Conservation (phyloP, 2,329 filamentous ascomycete genomes). For the Knufia fluminis region DNA sequence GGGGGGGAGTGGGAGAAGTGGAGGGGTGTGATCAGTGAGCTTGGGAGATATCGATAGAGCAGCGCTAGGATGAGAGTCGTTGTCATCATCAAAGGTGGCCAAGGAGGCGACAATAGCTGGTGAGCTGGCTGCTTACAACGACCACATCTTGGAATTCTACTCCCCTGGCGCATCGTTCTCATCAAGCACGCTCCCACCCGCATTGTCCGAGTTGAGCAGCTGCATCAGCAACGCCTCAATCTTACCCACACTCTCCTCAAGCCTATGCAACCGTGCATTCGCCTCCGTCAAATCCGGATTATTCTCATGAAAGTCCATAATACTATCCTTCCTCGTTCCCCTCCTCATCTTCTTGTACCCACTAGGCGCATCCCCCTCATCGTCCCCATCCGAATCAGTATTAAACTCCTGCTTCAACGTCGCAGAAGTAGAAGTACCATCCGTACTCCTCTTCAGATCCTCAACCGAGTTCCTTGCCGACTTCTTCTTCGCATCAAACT, state of each 20-base stretch:
- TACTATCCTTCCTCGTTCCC: slow-evolving; percentile 17
- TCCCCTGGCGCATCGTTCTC: too few species aligned
- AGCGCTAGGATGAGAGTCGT: too few species aligned
- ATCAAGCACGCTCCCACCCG: slow-evolving; percentile 8
- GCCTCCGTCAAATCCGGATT: slow-evolving; percentile 15
- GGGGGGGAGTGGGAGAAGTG: too few species aligned
- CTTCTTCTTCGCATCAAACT: slow-evolving; percentile 5
- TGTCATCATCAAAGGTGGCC: too few species aligned
- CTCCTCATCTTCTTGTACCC: slow-evolving; percentile 12
- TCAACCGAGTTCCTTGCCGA: background rate
- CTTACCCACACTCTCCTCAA: slow-evolving; percentile 19
- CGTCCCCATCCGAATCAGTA: slow-evolving; percentile 13
- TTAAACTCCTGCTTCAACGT: slow-evolving; percentile 16
- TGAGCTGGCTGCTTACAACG: too few species aligned
- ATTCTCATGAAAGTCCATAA: slow-evolving; percentile 14
- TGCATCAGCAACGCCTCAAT: slow-evolving; percentile 20
- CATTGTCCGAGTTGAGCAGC: slow-evolving; percentile 11
- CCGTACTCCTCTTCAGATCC: background rate
- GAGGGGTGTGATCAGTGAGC: too few species aligned
- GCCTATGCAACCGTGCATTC: slow-evolving; percentile 18
- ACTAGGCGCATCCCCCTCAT: slow-evolving; percentile 11
- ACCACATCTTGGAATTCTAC: too few species aligned
- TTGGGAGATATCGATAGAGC: too few species aligned
- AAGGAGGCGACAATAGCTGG: too few species aligned
- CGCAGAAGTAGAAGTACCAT: background rate